Base-by-base conservation (phyloP, 805 yeast genomes). In the Komagataella phaffii region DNA sequence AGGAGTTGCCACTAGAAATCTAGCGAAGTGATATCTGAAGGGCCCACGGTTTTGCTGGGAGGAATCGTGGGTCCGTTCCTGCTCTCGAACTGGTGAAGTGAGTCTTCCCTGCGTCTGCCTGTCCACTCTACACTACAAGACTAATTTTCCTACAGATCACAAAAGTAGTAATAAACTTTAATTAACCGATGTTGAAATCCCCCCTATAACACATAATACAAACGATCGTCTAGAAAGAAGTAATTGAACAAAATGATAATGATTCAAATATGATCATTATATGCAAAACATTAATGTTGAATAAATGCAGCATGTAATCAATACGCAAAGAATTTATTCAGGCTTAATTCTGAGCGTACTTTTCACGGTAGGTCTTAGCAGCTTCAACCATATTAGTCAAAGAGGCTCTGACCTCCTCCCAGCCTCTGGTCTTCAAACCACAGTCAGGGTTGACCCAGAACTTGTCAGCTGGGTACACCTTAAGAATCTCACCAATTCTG, bases 371-470 rank as follows among this genome's bases (percentile, higher is more conserved):
- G 75, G 80, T 81, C 81, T 93, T 91, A 68, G 98, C 98, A 68
- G 99, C 98, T 62, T 86, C 93, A 71, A 93, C 98, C 99, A 93
- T 93, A 78, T 93, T 87, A 73, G 95, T 87, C 75, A 93, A 84
- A 66, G 95, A 88, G 68, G 83, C 89, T 70, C 76, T 88, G 65
- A 91, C 88, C 82, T 93, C 99, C 64, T 86, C 88, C 99, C 99
- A 93, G 64, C 96, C 96, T 85, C 99, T 90, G 73, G 99, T 93
- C 87, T 93, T 93, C 74, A 93, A 83, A 83, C 99, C 99, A 83
- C 99, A 93, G 80, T 93, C 99, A 68, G 99, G 99, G 95, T 93
- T 93, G 70, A 93, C 95, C 99, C 99, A 93, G 83, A 93, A 87
- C 75, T 90, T 91, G 73, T 87, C 88, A 69, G 93, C 95, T 71